phyloP scores from a whole-genome alignment of 2,329 filamentous ascomycete species.

The Aspergillus amoenus region DNA sequence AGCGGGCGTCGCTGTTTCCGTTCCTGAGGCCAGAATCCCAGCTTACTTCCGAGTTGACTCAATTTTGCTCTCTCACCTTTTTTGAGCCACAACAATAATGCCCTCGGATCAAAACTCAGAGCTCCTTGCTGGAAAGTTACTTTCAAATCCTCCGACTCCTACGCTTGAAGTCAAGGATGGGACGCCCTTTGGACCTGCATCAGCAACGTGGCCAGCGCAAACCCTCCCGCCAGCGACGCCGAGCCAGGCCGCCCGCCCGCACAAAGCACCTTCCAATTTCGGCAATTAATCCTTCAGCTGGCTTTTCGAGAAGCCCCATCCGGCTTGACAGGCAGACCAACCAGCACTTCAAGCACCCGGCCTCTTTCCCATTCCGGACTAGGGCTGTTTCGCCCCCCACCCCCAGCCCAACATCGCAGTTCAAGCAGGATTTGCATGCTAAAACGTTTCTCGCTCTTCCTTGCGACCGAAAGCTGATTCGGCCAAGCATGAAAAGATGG shows the following conservation, averaged over 20 bases:
- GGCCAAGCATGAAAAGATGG: not conserved
- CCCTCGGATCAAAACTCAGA: not conserved
- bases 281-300: not conserved
- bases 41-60: not conserved
- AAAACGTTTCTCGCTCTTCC: not conserved
- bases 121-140: not conserved
- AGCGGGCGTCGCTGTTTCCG: constrained; percentile 15
- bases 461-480: not conserved
- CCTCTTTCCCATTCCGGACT: not conserved
- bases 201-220: not conserved
- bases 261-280: constrained; percentile 7
- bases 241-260: not conserved
- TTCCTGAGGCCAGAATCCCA: constrained; percentile 16
- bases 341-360: not conserved
- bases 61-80: not conserved
- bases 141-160: not conserved
- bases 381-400: not conserved
- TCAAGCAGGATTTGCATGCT: not conserved
- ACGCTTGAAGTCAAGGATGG: too few species aligned
- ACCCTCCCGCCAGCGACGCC: not conserved
- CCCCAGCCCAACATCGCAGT: constrained; percentile 9
- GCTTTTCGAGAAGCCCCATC: not conserved
- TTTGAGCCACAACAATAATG: not conserved
- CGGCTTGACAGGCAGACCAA: not conserved
- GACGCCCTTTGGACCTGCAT: not conserved